Base-by-base conservation (phyloP, 1,284 basidiomycete genomes). In the Cerrena zonata region DNA sequence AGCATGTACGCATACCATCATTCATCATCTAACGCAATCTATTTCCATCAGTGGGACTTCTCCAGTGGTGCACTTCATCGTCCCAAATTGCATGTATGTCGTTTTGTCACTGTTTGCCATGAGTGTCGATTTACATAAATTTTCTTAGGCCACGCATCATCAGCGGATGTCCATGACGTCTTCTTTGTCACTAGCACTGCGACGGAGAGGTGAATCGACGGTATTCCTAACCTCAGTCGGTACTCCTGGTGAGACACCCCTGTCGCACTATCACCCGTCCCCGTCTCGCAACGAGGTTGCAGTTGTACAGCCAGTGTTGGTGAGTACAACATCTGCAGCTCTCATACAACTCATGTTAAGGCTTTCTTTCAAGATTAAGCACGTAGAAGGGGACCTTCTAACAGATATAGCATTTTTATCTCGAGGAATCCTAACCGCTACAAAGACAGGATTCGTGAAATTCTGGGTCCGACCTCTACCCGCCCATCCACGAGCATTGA, bases 271-370 rank as follows among this genome's bases (percentile, higher is more conserved):
- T 61, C 94, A 96, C 62, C 81, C 89, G 13, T 87, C 94, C 1
- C 91, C 91, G 2, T 89, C 91, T 1, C 76, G 91, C 23, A 91
- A 88, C 55, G 93, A 96, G 59, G 85, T 95, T 5, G 89, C 93
- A 3, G 80, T 91, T 24, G 82, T 96, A 2, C 94, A 96, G 62
- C 94, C 94, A 23, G 90, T 95, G 34, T 72, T 95, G 58, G 90
- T 92, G 87, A 30, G 12, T 24, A 24, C 24, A n/a, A 12, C 37
- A 12, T 40, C 76, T 22, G n/a, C 19, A 36, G 22, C 34, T 45
- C 43, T 34, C 21, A 52, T 62, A 15, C 57, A 40, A 51, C 25
- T 19, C 26, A 26, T 46, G 27, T 18, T 49, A 38, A 12, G 41
- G 19, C n/a, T 39, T 52, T 36, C 18, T 23, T 15, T 21, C 26